A percentile compares a stretch with the other conserved stretches of the same genome.
phyloP scores from a whole-genome alignment of 371 early-diverging fungal species.

The Rhizopus microsporus region DNA sequence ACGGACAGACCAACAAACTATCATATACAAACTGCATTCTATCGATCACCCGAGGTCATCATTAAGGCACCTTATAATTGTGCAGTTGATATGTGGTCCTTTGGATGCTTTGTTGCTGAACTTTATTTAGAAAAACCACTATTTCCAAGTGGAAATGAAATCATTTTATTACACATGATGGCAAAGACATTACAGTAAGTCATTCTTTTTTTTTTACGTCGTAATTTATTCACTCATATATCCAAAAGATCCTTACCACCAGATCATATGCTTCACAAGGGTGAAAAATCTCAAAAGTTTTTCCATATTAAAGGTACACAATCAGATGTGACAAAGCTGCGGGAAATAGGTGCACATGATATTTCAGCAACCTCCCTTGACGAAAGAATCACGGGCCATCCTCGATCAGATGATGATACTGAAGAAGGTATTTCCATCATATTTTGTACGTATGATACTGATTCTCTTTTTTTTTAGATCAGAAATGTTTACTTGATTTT shows the following conservation, averaged over 20 bases:
- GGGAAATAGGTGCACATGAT: conserved; percentile 5
- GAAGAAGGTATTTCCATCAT: conserved; percentile 1
- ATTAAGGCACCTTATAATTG: conserved; percentile 89
- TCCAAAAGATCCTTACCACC: conserved; percentile 15
- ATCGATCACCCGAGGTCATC: conserved; percentile 96
- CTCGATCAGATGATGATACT: conserved; percentile 6
- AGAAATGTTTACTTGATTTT: conserved; percentile 83
- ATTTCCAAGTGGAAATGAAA: conserved; percentile 92
- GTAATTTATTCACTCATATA: neutral
- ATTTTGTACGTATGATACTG: neutral
- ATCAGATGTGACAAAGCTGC: conserved; percentile 2
- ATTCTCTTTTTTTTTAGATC: neutral
- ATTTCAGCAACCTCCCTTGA: conserved; percentile 2
- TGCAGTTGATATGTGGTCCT: conserved; percentile 98
- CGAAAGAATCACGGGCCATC: conserved; percentile 11
- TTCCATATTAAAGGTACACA: conserved; percentile 6
- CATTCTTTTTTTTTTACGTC: too few species aligned
- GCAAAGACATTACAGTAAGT: conserved; percentile 81
- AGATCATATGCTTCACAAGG: conserved; percentile 14
- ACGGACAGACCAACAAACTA: conserved; percentile 78
- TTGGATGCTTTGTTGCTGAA: conserved; percentile 99
- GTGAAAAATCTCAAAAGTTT: conserved; percentile 5
- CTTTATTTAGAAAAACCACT: conserved; percentile 88
- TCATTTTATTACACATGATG: conserved; percentile 86
- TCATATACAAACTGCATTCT: conserved; percentile 97